These are phyloP conservation scores for Fraxinus floribunda DNA, from an alignment of 305 asterid species.

Conservation along the genomic window DNA sequence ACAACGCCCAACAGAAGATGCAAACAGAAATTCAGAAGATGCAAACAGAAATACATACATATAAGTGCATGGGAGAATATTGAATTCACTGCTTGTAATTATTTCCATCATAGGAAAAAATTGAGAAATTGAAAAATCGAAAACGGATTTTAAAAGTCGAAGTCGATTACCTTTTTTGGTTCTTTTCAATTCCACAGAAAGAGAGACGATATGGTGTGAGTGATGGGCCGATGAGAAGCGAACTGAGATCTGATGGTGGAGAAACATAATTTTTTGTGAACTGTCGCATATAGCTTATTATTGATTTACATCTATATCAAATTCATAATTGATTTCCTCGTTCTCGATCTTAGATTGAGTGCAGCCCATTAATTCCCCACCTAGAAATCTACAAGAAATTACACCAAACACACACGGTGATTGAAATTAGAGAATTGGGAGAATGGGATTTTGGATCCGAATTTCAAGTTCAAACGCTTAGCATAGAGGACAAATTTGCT, in stretches of 20 bases:
- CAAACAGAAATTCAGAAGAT: conserved; percentile 13
- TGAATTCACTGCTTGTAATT: neutral
- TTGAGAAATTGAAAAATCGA: neutral
- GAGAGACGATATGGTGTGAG: conserved; percentile 4
- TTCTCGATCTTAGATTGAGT: too few relatives aligned
- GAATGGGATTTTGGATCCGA: too few relatives aligned
- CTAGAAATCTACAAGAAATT: too few relatives aligned
- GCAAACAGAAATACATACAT: conserved; percentile 5
- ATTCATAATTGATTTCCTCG: too few relatives aligned
- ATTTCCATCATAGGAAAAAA: neutral
- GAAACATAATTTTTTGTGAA: neutral
- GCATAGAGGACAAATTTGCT: too few relatives aligned
- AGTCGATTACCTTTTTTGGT: conserved; percentile 30
- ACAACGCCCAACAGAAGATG: neutral
- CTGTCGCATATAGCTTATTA: neutral
- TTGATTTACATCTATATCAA: neutral
- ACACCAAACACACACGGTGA: too few relatives aligned
- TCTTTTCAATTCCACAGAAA: conserved; percentile 22
- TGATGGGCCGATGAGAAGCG: conserved; percentile 25
- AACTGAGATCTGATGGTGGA: conserved; percentile 26
- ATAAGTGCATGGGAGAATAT: neutral
- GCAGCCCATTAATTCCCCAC: too few relatives aligned
- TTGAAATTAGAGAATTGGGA: too few relatives aligned
- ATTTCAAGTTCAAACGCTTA: too few relatives aligned
- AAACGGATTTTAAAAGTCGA: conserved; percentile 41